phyloP scores from a whole-genome alignment of 2,329 filamentous ascomycete species.

The Aciculosporium take region DNA sequence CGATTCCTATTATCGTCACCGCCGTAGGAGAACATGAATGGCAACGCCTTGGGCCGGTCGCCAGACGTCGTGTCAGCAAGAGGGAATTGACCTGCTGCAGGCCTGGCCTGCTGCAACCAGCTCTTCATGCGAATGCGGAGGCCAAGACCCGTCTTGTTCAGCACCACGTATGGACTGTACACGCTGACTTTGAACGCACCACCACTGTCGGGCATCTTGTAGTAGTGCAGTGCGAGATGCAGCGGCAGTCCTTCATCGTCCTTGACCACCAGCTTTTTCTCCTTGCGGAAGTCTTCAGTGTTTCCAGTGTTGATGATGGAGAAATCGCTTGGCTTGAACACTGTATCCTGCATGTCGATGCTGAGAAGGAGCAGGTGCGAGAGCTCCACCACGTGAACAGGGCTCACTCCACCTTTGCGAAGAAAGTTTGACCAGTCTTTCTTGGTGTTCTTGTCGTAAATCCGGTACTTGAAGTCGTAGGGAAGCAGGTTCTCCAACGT shows the following conservation, averaged over 20 bases:
- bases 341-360: constrained; percentile 90
- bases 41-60: constrained; percentile 58
- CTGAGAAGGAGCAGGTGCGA: constrained; percentile 87
- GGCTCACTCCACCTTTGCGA: constrained; percentile 89
- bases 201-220: constrained; percentile 75
- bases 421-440: constrained; percentile 99
- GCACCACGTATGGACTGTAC: constrained; percentile 84
- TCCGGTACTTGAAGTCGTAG: constrained; percentile 98
- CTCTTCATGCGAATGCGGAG: constrained; percentile 80
- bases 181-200: constrained; percentile 93
- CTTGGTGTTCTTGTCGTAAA: constrained; percentile 97
- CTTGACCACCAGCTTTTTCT: constrained; percentile 65
- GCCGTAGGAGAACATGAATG: constrained; percentile 92
- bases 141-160: constrained; percentile 89
- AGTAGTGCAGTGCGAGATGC: constrained; percentile 80
- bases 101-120: constrained; percentile 68
- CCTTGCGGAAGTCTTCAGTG: constrained; percentile 76
- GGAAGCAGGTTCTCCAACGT: constrained; percentile 90
- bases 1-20: constrained; percentile 85
- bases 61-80: constrained; percentile 31
- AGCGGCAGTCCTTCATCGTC: constrained; percentile 70
- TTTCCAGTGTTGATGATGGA: constrained; percentile 88
- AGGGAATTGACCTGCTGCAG: constrained; percentile 68
- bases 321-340: constrained; percentile 91
- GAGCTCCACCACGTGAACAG: constrained; percentile 90